These are phyloP conservation scores for Mortierella polycephala DNA, from an alignment of 371 early-diverging fungal genomes.

Conservation along the genomic window DNA sequence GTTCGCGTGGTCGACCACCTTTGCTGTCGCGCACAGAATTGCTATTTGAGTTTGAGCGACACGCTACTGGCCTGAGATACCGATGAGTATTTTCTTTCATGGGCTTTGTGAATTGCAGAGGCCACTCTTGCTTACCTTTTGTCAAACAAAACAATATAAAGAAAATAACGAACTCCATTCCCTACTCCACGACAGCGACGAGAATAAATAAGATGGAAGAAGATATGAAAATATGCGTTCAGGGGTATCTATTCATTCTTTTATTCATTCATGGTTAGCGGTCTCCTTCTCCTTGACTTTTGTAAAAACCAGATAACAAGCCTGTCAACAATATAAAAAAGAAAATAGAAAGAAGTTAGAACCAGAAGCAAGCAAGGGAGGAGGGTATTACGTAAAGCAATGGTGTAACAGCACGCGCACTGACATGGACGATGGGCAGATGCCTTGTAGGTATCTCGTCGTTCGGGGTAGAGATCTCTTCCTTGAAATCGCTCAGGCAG, in stretches of 20 bases:
- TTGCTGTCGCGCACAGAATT: slow-evolving; percentile 18
- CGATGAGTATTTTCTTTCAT: neutral
- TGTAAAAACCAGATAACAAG: slow-evolving; percentile 58
- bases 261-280: no score
- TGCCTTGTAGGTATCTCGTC: slow-evolving; percentile 35
- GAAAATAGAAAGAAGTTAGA: neutral
- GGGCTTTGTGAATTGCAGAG: neutral
- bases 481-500: slow-evolving; percentile 36
- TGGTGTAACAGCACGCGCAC: neutral
- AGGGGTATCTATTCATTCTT: no score
- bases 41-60: slow-evolving; percentile 30
- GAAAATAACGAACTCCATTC: neutral
- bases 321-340: slow-evolving; percentile 24
- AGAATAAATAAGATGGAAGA: no score
- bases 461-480: slow-evolving; percentile 39
- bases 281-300: slow-evolving; percentile 46
- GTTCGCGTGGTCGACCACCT: slow-evolving; percentile 34
- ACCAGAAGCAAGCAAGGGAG: no score
- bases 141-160: no score
- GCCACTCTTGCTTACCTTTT: neutral
- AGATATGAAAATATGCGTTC: no score
- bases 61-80: slow-evolving; percentile 16
- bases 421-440: slow-evolving; percentile 60
- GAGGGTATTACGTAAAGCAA: neutral
- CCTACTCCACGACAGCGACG: neutral